Base-by-base conservation (phyloP, 257 asterid species). In the Gynochthodes officinalis region DNA sequence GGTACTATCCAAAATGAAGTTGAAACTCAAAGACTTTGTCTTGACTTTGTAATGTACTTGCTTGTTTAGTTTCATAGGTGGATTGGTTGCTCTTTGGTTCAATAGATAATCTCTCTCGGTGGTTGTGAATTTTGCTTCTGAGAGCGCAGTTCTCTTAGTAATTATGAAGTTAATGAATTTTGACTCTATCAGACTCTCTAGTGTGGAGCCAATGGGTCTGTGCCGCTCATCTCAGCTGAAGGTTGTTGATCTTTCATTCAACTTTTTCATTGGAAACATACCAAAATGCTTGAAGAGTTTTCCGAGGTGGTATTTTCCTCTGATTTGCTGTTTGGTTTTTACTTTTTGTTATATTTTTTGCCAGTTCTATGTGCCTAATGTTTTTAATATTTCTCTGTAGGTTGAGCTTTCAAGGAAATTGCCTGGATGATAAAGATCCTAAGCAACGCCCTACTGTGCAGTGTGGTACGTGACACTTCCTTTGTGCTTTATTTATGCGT, bases 201-300 rank as follows among this genome's bases (percentile, higher is more conserved):
- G 79, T 64, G 81, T 80, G 64, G 79, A 81, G 54, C 79, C 80
- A n/a, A 74, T 75, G 65, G 97, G 96, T 32, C 79, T 94, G 33
- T 94, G 99, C 70, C 74, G 86, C 69, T 84, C 85, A 65, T 83
- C 93, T 64, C 89, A 82, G 48, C 84, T 94, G 73, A 90, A 80
- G 87, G 85, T 86, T 59, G 89, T 83, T 13, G 96, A 94, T 84
- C 85, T 94, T 76, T 91, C 97, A n/a, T 80, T 74, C 81, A 94
- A 94, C 82, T 89, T 83, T 84, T 84, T 94, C 63, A 82, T 76
- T 71, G 97, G 99, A 64, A 80, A 60, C 77, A 75, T 91, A 82
- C 97, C 99, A 0, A 88, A 86, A 83, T 94, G 99, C 83, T 81
- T 91, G 89, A 77, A 67, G 53, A 75, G 86, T 75, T 81, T 94